phyloP scores from a whole-genome alignment of 306 rosid genomes.

The Ormosia emarginata region DNA sequence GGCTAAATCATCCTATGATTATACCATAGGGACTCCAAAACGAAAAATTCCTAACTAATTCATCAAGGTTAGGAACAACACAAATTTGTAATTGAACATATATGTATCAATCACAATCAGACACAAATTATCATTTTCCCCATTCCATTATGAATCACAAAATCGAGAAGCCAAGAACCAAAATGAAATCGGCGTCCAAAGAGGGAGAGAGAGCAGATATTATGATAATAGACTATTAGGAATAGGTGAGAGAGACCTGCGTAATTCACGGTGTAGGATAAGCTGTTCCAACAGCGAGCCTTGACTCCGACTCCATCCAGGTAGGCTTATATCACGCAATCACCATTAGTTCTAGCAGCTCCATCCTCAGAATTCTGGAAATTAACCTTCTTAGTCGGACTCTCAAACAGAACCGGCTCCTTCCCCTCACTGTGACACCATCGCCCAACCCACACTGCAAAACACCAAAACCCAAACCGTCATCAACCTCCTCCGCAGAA shows the following conservation, averaged over 20 bases:
- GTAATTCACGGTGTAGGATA: slow-evolving; percentile 82
- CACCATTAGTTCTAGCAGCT: too few species aligned
- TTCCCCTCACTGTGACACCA: too few species aligned
- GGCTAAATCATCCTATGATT: not conserved
- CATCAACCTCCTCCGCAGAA: too few species aligned
- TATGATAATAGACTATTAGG: not conserved
- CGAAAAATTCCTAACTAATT: not conserved
- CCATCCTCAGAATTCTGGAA: too few species aligned
- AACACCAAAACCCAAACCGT: too few species aligned
- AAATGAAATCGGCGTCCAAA: not conserved
- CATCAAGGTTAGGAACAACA: not conserved
- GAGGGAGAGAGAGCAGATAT: too few species aligned
- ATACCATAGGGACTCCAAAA: not conserved
- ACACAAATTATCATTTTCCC: not conserved
- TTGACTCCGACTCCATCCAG: slow-evolving; percentile 52
- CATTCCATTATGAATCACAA: not conserved
- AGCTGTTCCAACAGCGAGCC: slow-evolving; percentile 91
- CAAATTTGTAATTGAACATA: too few species aligned
- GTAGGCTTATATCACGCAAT: too few species aligned
- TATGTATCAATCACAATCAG: too few species aligned
- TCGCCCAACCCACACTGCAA: too few species aligned
- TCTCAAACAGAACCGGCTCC: too few species aligned
- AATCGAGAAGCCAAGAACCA: not conserved
- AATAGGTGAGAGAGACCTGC: slow-evolving; percentile 44
- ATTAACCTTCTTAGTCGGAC: too few species aligned